A percentile compares a stretch with the other conserved stretches of the same genome.
Conservation (phyloP, 1,284 basidiomycete genomes). For the Neotropicomus parvogracilis region DNA sequence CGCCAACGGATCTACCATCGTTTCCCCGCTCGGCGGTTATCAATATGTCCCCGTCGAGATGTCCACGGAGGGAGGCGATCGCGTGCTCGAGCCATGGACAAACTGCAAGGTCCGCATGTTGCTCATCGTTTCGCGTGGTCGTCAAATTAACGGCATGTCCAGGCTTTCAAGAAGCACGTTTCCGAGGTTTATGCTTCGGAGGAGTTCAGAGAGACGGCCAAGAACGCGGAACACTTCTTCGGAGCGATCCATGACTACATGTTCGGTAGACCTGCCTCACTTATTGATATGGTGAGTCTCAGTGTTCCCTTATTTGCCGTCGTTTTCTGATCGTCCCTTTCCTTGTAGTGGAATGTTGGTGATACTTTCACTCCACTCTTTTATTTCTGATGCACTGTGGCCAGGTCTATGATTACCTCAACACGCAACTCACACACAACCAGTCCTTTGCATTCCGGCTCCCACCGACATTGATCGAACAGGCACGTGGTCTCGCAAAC, state of each 20-base stretch:
- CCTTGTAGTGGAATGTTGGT: slow-evolving; percentile 59
- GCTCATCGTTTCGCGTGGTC: slow-evolving; percentile 15
- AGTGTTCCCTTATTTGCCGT: background rate
- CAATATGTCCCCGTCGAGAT: slow-evolving; percentile 82
- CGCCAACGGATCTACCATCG: slow-evolving; percentile 74
- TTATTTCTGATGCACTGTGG: slow-evolving; percentile 16
- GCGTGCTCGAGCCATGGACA: slow-evolving; percentile 83
- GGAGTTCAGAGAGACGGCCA: slow-evolving; percentile 58
- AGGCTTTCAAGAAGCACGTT: slow-evolving; percentile 67
- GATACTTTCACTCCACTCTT: background rate
- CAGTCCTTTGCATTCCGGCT: slow-evolving; percentile 70
- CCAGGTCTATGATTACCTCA: slow-evolving; percentile 74
- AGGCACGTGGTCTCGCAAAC: slow-evolving; percentile 66
- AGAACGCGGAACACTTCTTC: slow-evolving; percentile 63
- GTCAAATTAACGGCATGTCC: slow-evolving; percentile 7
- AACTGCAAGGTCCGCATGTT: slow-evolving; percentile 60
- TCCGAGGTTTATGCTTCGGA: slow-evolving; percentile 53
- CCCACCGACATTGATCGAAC: slow-evolving; percentile 63
- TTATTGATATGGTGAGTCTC: slow-evolving; percentile 63
- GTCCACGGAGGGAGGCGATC: slow-evolving; percentile 73
- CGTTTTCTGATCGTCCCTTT: slow-evolving; percentile 3
- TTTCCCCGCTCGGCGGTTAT: slow-evolving; percentile 77
- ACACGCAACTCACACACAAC: slow-evolving; percentile 75
- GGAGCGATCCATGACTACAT: slow-evolving; percentile 58
- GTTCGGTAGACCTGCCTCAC: slow-evolving; percentile 59